Base-by-base conservation (phyloP, 2,329 filamentous ascomycete species). In the Amauroascus verrucosus region DNA sequence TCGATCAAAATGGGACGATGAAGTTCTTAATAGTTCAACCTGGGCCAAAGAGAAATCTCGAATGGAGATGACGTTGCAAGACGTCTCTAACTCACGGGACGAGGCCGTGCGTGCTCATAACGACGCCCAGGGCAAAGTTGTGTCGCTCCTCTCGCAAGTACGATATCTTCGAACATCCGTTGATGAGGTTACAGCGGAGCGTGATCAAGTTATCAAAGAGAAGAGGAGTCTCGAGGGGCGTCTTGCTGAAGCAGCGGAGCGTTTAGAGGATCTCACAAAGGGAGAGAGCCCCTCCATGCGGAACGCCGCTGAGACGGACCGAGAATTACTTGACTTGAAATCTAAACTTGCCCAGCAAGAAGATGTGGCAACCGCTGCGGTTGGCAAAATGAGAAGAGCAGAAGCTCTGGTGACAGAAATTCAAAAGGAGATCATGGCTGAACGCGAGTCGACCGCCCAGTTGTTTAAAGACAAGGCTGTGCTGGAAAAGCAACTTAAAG, bases 41-140 rank as follows among this genome's bases (percentile, higher is more conserved):
- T 97, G 93, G 90, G 90, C 90, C 11, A 98, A 98, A 74, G 91
- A 98, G 72, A 97, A 97, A 75, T 80, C 88, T 14, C 84, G 91
- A 14, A 78, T 98, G 38, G 91, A 97, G 67, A 82, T 89, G 56
- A 94, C 89, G 4, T 77, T 98, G 52, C 83, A 91, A 48, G 89
- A 96, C 66, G 80, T 97, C 30, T 85, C 86, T 9, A 84, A 87
- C 47, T 95, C 89, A n/a, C 83, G 91, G 2, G 91, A 98, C 60
- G 93, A 98, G 68, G 91, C 93, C 8, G 85, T 89, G 48, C 84
- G 83, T 61, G 91, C 93, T 0, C 93, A 98, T 69, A 95, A 93
- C 64, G 91, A 97, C 61, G 90, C 90, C 1, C 93, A 97, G 67
- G 80, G 86, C 67, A 95, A 95, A 76, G 85, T 97, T 51, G 89